Base-by-base conservation (phyloP, 2,329 filamentous ascomycete genomes). In the Penicillium sp. region DNA sequence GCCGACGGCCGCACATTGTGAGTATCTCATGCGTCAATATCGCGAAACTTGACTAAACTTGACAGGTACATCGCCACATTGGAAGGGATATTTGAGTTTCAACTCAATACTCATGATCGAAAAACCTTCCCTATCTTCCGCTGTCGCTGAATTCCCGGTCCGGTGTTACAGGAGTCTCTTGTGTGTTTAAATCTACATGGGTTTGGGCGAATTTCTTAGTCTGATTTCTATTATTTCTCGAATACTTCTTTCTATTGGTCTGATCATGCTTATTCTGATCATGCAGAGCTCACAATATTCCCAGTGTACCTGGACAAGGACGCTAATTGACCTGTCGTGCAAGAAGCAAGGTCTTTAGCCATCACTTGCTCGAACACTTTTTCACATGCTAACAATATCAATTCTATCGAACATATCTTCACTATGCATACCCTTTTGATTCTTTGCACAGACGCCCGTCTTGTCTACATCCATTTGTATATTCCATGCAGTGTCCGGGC, bases 1-100 rank as follows among this genome's bases (percentile, higher is more conserved):
- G 65, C 63, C 8, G 72, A 77, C 61, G 74, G 73, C 14, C 66
- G 71, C 57, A 72, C 68, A 49, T 53, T 77, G 75, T 77, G 64
- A 68, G 74, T 69, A 73, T 69, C 37, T 7, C 4, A 11, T 28
- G 3, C 6, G 12, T 3, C 16, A 10, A 16, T 1, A 13, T 13
- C 28, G 8, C 3, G 19, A 12, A 16, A 13, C 10, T 16, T 14
- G 10, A 37, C 53, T 53, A 40, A 40, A 53, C 16, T 25, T 48
- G 40, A 46, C 52, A 77, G 75, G 54, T 77, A 73, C 50, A 67
- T 75, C 52, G 75, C 70, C n/a, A 75, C 74, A 5, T 65, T 75
- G 39, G 67, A 74, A 52, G 75, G 75, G 14, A 76, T 77, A 22
- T 75, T 75, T 45, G 72, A 77, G 56, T 75, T 71, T 54, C 66